These are phyloP conservation scores for Eutrema japonicum DNA, from an alignment of 345 rosid species.

Conservation along the genomic window DNA sequence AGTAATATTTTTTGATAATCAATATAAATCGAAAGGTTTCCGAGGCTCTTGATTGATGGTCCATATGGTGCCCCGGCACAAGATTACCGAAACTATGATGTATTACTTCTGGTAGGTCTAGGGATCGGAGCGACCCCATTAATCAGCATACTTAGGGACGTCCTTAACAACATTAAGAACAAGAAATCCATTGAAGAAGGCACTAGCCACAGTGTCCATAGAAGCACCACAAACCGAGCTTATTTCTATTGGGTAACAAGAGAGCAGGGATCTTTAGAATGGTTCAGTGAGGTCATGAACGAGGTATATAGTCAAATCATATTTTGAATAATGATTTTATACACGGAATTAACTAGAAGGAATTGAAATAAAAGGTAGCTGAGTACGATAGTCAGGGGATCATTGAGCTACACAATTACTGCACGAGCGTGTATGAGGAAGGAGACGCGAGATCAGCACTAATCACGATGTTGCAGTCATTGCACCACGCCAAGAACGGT, in stretches of 20 bases:
- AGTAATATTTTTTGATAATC: not conserved
- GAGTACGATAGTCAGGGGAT: constrained; percentile 61
- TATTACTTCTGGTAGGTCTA: constrained; percentile 73
- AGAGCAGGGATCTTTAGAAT: constrained; percentile 81
- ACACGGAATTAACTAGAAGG: not conserved
- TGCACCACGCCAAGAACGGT: constrained; percentile 75
- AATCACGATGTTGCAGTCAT: constrained; percentile 78
- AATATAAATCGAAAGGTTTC: constrained; percentile 53
- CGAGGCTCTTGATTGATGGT: constrained; percentile 73
- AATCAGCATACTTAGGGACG: constrained; percentile 77
- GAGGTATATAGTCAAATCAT: constrained; percentile 44
- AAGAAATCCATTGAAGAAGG: constrained; percentile 56
- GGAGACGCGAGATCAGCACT: constrained; percentile 86
- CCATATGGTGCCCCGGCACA: constrained; percentile 90
- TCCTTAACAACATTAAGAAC: constrained; percentile 76
- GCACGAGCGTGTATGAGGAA: constrained; percentile 78
- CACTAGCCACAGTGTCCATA: constrained; percentile 23
- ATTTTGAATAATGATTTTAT: not conserved
- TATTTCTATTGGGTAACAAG: constrained; percentile 90
- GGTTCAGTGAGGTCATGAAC: constrained; percentile 78
- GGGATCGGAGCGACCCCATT: constrained; percentile 88
- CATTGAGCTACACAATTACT: constrained; percentile 74
- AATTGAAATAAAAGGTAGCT: constrained; percentile 40
- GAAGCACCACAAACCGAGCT: constrained; percentile 56
- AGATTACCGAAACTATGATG: constrained; percentile 77